Conservation (phyloP, 2,329 filamentous ascomycete species). For the Dactylonectria estremocensis region DNA sequence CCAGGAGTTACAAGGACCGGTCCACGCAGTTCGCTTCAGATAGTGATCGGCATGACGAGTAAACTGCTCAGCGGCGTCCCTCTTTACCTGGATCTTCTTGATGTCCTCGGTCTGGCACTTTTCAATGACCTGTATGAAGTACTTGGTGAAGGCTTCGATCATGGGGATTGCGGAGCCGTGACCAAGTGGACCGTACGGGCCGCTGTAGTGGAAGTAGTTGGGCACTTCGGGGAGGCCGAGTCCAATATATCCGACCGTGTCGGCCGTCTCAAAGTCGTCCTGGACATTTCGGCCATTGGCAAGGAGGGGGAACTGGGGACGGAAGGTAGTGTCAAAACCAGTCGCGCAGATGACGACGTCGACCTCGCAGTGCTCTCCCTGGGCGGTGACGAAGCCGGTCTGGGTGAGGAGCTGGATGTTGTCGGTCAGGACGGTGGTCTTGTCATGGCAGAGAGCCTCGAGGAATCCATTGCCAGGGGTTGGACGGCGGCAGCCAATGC, state of each 20-base stretch:
- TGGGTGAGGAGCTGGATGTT: background rate
- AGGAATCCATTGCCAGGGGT: constrained; percentile 18
- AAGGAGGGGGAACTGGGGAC: constrained; percentile 10
- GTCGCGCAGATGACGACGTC: constrained; percentile 24
- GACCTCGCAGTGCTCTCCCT: background rate
- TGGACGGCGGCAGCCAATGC: constrained; percentile 12
- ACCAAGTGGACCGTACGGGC: constrained; percentile 7
- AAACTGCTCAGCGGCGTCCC: background rate
- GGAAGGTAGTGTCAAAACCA: constrained; percentile 12
- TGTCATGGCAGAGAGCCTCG: background rate
- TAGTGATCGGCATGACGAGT: constrained; percentile 1
- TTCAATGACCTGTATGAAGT: constrained; percentile 9
- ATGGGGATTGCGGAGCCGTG: constrained; percentile 15
- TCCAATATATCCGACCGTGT: background rate
- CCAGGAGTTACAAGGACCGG: constrained; percentile 10
- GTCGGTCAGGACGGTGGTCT: background rate
- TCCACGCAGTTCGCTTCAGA: constrained; percentile 7
- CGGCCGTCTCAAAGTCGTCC: background rate
- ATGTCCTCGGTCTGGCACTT: constrained; percentile 10
- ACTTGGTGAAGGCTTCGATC: constrained; percentile 11
- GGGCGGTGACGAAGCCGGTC: background rate
- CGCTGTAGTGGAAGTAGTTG: constrained; percentile 21
- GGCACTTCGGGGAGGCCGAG: background rate
- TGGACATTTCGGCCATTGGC: background rate
- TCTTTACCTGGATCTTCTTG: background rate